Evolutionary conservation across 345 rosid genomes (phyloP).

Genomic region (Camelina hispida): DNA sequence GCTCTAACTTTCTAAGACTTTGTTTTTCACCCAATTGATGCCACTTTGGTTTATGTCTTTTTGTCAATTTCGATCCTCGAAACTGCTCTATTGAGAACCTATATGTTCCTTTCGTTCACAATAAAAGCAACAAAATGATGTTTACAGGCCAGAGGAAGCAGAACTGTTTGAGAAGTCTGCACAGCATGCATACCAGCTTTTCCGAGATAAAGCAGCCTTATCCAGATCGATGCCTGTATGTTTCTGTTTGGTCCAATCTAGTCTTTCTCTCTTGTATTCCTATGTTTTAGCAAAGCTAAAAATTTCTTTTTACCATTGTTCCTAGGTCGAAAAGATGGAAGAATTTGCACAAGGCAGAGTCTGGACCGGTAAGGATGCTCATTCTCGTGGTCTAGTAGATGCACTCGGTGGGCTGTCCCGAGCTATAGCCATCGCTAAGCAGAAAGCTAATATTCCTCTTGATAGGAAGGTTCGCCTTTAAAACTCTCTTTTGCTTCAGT

Average conservation of each 20-base stretch:
- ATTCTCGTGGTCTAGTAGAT: conserved; percentile 81
- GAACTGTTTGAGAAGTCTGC: conserved; percentile 87
- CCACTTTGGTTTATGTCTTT: neutral
- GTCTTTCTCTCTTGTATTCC: conserved; percentile 9
- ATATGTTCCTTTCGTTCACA: conserved; percentile 8
- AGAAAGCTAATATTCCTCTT: conserved; percentile 77
- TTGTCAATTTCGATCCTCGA: conserved; percentile 12
- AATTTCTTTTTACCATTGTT: conserved; percentile 2
- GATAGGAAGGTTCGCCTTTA: conserved; percentile 53
- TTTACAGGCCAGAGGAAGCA: conserved; percentile 85
- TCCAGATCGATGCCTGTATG: conserved; percentile 87
- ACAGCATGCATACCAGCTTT: conserved; percentile 74
- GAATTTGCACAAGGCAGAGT: conserved; percentile 98
- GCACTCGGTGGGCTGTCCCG: conserved; percentile 85
- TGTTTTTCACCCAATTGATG: conserved; percentile 13
- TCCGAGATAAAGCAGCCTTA: conserved; percentile 88
- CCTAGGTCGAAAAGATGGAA: conserved; percentile 86
- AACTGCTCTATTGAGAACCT: conserved; percentile 16
- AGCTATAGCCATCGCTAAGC: conserved; percentile 89
- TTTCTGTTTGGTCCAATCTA: conserved; percentile 22
- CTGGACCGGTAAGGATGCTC: conserved; percentile 94
- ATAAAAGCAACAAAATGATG: conserved; percentile 18
- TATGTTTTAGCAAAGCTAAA: conserved; percentile 15
- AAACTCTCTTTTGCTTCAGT: conserved; percentile 9
- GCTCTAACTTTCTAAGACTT: neutral